These are phyloP conservation scores for Rauvolfia tetraphylla DNA, from an alignment of 257 asterid species.

Conservation along the genomic window DNA sequence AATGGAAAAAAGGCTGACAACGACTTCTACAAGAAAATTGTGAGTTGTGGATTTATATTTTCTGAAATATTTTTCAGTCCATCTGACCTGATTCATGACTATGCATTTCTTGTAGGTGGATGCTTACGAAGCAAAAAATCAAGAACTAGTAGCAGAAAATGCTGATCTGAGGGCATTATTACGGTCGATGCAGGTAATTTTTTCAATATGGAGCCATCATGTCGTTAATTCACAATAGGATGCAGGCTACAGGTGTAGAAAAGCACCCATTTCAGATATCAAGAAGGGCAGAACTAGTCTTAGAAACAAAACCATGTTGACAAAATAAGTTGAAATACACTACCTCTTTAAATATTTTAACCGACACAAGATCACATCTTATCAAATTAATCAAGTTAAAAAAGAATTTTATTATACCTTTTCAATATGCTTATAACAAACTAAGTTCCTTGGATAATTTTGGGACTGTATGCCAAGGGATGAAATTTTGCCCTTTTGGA, in stretches of 20 bases:
- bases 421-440: neutral
- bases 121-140: slow-evolving; percentile 90
- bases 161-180: slow-evolving; percentile 88
- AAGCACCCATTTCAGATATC: neutral
- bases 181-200: slow-evolving; percentile 88
- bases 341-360: too few species aligned
- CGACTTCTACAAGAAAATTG: slow-evolving; percentile 92
- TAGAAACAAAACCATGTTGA: neutral
- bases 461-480: neutral
- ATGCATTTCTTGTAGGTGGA: slow-evolving; percentile 66
- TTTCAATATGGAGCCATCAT: neutral
- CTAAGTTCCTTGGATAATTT: neutral
- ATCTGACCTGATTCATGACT: slow-evolving; percentile 11
- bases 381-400: neutral
- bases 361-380: neutral
- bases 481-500: neutral
- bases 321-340: neutral
- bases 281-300: neutral
- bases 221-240: neutral
- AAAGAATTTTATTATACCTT: neutral
- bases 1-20: slow-evolving; percentile 79
- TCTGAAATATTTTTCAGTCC: slow-evolving; percentile 11
- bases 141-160: slow-evolving; percentile 88
- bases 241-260: neutral
- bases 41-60: slow-evolving; percentile 33